Conservation (phyloP, 176 grass and related monocot genomes). For the Eremochloa ophiuroides region DNA sequence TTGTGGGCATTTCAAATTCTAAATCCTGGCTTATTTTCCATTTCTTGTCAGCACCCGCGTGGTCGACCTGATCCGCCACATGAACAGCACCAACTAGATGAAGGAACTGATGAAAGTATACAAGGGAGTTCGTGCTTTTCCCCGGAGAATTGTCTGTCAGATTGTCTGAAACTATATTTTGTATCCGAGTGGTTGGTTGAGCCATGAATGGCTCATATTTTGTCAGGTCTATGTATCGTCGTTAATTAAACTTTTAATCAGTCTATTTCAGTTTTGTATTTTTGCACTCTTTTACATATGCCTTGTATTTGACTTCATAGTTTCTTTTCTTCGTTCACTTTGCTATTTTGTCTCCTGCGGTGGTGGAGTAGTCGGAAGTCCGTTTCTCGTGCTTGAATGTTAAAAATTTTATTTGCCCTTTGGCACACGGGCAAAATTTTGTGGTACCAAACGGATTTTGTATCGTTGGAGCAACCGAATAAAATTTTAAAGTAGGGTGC, state of each 20-base stretch:
- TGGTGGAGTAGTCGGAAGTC: no score
- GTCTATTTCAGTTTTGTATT: background rate
- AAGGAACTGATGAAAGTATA: background rate
- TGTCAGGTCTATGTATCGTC: background rate
- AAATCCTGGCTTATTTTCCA: background rate
- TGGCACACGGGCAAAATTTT: no score
- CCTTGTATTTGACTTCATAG: no score
- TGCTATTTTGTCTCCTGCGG: no score
- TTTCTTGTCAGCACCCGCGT: slow-evolving; percentile 62
- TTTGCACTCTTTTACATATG: background rate
- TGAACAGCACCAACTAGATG: slow-evolving; percentile 53
- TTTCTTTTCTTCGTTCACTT: background rate
- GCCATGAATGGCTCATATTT: slow-evolving; percentile 16
- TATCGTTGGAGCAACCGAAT: no score
- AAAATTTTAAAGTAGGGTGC: no score
- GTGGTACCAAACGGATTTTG: no score
- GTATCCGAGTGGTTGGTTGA: slow-evolving; percentile 19
- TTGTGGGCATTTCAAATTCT: background rate
- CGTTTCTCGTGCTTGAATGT: no score
- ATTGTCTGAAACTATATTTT: slow-evolving; percentile 15
- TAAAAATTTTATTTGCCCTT: no score
- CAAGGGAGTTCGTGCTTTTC: slow-evolving; percentile 2
- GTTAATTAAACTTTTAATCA: background rate
- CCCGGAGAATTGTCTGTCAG: slow-evolving; percentile 13
- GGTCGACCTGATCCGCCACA: slow-evolving; percentile 85